Evolutionary conservation across 2,329 filamentous ascomycete genomes (phyloP), one percentile per base, ranked within the genome.

Genomic region (Colletotrichum nymphaeae): DNA sequence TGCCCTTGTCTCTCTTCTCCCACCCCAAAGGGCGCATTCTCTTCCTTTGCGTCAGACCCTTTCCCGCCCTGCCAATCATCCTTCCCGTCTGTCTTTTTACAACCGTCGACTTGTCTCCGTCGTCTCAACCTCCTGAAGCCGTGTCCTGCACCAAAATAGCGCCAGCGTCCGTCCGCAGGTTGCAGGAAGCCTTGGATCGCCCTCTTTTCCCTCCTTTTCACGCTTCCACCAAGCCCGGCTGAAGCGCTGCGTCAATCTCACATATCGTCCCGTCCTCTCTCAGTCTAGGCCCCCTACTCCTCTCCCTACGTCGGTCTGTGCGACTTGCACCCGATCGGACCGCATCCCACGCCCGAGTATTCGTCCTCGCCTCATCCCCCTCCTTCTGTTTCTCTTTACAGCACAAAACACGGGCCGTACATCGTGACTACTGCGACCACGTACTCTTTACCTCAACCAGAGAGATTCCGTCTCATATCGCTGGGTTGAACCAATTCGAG

Each of bases 231-330:
- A 60, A 46, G 62, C 9, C 71, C 35, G 26, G 55, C 55, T 49
- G 49, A 60, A 65, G 16, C 57, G 65, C 71, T 71, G 60, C 67
- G 37, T 71, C 56, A 62, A 66, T 63, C 56, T 73, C 46, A 71
- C 67, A 69, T 71, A 66, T 66, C 62, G n/a, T 73, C 71, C 62
- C 60, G 60, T 66, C 42, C 42, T 49, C 42, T 49, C 42, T 22
- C 16, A 8, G 19, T 49, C 42, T 49, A 22, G 19, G 19, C 42
- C 42, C 19, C 42, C 42, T 22, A n/a, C 67, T 66, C 35, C 56
- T 71, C 19, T 70, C 60, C 71, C 57, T 73, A 37, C 71, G 30
- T 73, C 62, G 46, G 71, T 71, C 71, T 73, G 71, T 73, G 71
- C 71, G 49, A 65, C n/a, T 49, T 65, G 46, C n/a, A 19, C 56